Evolutionary conservation across 495 filamentous ascomycete genomes (phyloP), one percentile per base, ranked within the genome.

Genomic region (Penicillium egyptiacum): DNA sequence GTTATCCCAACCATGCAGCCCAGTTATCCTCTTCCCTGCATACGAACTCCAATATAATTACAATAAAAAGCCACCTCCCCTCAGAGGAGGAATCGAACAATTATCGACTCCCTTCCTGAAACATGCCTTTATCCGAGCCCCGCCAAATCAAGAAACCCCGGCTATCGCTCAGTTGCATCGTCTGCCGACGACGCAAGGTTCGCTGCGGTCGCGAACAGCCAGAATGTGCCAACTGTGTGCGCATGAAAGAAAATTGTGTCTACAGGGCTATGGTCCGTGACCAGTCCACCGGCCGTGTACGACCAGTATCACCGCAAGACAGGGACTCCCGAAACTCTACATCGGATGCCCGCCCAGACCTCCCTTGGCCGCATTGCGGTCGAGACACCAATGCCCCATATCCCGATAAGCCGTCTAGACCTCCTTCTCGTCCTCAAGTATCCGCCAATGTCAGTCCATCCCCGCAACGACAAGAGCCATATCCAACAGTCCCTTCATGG

Each of bases 111-210:
- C 31, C 11, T 14, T 35, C 16, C 0, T 35, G 31, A 35, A 35
- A 14, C 4, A 35, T 35, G 31, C 31, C 31, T 11, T 35, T 16
- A 35, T 35, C 31, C 11, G 12, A 35, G 12, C 31, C 31, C 11
- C 31, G 31, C 4, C 31, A 35, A 5, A 64, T 64, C 50, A 65
- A 61, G 46, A 52, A 60, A 51, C 64, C 65, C 19, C 62, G 65
- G 22, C 31, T 70, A 51, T 55, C 62, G 14, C 50, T 64, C 0
- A 67, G 55, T 31, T 70, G 69, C 54, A 26, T 60, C 19, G 61
- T 63, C 28, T 72, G 69, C 43, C 57, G 61, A 8, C 56, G 57
- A 11, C 65, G 66, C 22, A 70, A 70, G 39, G 65, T 70, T 22
- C 65, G 65, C 20, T 69, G 67, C 25, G 65, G 61, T 17, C 56